These are phyloP conservation scores for Globisporangium megalacanthum DNA, from an alignment of 352 stramenopile genomes.

Conservation along the genomic window DNA sequence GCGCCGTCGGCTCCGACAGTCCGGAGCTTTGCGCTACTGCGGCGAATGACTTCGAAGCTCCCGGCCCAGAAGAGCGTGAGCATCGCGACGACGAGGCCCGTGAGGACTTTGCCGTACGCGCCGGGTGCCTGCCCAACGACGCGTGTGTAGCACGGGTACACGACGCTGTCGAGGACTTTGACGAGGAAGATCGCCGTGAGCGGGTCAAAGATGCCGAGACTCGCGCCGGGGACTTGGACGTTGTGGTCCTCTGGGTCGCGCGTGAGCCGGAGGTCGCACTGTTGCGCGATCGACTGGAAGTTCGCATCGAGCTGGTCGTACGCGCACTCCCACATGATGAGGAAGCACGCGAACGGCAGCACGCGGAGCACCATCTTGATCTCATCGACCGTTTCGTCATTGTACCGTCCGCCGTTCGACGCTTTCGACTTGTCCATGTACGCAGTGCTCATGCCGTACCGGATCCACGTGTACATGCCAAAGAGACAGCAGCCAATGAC, in stretches of 20 bases:
- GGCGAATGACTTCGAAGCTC: slow-evolving; percentile 76
- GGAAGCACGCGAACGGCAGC: slow-evolving; percentile 83
- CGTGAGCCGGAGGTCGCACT: slow-evolving; percentile 70
- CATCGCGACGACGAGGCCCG: slow-evolving; percentile 66
- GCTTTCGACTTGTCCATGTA: slow-evolving; percentile 86
- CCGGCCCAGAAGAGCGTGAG: slow-evolving; percentile 84
- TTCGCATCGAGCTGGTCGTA: slow-evolving; percentile 86
- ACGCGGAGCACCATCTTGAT: slow-evolving; percentile 85
- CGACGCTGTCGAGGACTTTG: slow-evolving; percentile 56
- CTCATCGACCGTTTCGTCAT: slow-evolving; percentile 79
- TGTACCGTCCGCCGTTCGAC: slow-evolving; percentile 72
- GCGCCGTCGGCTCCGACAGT: not conserved
- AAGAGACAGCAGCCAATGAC: slow-evolving; percentile 60
- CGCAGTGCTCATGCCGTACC: slow-evolving; percentile 70
- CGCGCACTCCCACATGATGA: slow-evolving; percentile 86
- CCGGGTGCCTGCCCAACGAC: slow-evolving; percentile 52
- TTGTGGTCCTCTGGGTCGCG: slow-evolving; percentile 28
- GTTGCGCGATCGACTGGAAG: slow-evolving; percentile 84
- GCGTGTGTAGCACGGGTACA: slow-evolving; percentile 66
- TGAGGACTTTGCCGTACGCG: slow-evolving; percentile 77
- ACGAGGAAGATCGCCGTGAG: slow-evolving; percentile 80
- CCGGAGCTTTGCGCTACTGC: slow-evolving; percentile 38
- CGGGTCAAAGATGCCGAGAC: slow-evolving; percentile 82
- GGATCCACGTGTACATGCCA: slow-evolving; percentile 81
- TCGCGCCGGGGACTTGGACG: slow-evolving; percentile 65